Percentiles rank a stretch among this genome's conserved stretches.
Evolutionary conservation across 2,329 filamentous ascomycete genomes (phyloP).

Genomic region (Lasiodiplodia theobromae): DNA sequence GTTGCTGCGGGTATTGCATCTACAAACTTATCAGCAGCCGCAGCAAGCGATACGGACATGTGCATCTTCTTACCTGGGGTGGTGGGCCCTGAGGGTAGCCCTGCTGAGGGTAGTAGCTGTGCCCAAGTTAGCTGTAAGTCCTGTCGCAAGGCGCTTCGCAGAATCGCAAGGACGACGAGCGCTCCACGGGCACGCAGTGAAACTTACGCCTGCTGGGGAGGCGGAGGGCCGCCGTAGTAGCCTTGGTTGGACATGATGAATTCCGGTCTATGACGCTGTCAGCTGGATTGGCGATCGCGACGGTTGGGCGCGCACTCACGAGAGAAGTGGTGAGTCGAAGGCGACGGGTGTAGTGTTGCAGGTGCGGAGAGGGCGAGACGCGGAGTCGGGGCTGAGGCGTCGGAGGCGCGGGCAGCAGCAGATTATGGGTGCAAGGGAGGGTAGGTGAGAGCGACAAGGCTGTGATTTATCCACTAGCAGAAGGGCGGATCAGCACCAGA

Average conservation of each 20-base stretch:
- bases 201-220: slow-evolving; percentile 10
- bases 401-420: slow-evolving; percentile 9
- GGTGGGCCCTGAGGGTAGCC: slow-evolving; percentile 30
- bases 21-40: slow-evolving; percentile 31
- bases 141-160: neutral
- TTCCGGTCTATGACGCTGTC: slow-evolving; percentile 16
- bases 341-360: neutral
- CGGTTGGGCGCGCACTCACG: slow-evolving; percentile 1
- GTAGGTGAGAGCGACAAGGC: slow-evolving; percentile 22
- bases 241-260: slow-evolving; percentile 48
- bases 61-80: neutral
- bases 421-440: slow-evolving; percentile 17
- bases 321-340: neutral
- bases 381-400: slow-evolving; percentile 18
- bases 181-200: neutral
- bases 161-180: slow-evolving; percentile 36
- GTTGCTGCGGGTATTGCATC: slow-evolving; percentile 60
- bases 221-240: slow-evolving; percentile 41
- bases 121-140: neutral
- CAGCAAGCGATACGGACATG: neutral
- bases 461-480: slow-evolving; percentile 27
- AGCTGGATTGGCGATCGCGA: neutral
- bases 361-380: slow-evolving; percentile 14
- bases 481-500: slow-evolving; percentile 17
- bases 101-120: slow-evolving; percentile 32